phyloP scores from a whole-genome alignment of 768 basidiomycete genomes.

The Tephrocybe rancida region DNA sequence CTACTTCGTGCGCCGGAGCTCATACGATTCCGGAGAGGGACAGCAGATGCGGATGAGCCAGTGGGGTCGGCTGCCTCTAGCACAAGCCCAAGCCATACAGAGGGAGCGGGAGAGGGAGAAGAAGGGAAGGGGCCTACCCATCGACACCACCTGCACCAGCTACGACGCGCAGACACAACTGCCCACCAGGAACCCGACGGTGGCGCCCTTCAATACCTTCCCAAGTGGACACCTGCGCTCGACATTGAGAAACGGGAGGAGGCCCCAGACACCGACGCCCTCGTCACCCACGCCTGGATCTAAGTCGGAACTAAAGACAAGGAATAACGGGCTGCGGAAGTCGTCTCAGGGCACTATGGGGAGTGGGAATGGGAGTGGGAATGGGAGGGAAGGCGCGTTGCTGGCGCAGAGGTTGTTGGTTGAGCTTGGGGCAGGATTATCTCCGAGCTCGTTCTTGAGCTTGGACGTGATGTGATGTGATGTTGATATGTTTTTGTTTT shows the following conservation, averaged over 20 bases:
- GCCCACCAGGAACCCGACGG: neutral
- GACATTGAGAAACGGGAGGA: no score
- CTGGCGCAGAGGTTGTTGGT: constrained; percentile 13
- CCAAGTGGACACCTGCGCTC: no score
- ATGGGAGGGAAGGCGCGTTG: constrained; percentile 10
- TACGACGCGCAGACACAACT: no score
- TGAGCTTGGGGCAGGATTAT: neutral
- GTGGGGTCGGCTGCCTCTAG: neutral
- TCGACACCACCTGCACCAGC: neutral
- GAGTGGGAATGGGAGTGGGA: neutral
- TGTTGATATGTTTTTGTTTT: no score
- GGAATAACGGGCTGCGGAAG: no score
- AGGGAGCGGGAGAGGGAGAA: neutral
- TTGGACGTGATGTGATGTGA: no score
- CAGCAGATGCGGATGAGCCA: neutral
- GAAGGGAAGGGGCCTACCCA: neutral
- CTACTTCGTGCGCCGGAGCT: neutral
- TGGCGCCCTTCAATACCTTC: neutral
- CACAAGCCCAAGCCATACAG: no score
- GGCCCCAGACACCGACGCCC: neutral
- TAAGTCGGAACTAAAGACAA: neutral
- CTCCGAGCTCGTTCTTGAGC: no score
- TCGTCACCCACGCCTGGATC: neutral
- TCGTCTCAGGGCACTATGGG: neutral
- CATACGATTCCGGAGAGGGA: neutral